Conservation (phyloP, 1,284 basidiomycete genomes). For the Heterobasidion parviporum region DNA sequence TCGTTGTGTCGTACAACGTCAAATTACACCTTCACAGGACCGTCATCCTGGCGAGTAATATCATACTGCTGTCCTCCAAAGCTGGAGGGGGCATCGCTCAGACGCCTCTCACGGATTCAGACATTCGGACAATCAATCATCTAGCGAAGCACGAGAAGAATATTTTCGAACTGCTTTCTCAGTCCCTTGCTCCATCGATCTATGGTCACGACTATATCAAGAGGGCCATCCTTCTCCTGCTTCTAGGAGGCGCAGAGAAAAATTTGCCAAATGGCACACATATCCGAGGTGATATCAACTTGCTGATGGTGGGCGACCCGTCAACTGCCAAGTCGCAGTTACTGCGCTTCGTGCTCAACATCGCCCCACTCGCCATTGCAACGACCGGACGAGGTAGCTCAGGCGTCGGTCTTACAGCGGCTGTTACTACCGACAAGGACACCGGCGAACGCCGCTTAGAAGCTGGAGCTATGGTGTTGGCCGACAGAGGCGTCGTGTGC, state of each 20-base stretch:
- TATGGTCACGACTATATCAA: constrained; percentile 97
- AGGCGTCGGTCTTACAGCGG: constrained; percentile 98
- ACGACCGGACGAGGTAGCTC: constrained; percentile 97
- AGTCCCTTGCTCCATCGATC: constrained; percentile 96
- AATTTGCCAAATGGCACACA: constrained; percentile 97
- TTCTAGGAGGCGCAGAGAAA: constrained; percentile 97
- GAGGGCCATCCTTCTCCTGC: constrained; percentile 83
- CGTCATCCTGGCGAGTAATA: constrained; percentile 90
- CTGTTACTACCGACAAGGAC: constrained; percentile 97
- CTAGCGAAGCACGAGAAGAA: constrained; percentile 72
- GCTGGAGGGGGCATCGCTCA: constrained; percentile 94
- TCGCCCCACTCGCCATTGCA: constrained; percentile 94
- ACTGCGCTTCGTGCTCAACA: constrained; percentile 93
- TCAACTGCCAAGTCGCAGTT: constrained; percentile 97
- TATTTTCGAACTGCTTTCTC: constrained; percentile 85
- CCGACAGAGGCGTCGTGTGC: constrained; percentile 98
- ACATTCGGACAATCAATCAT: constrained; percentile 96
- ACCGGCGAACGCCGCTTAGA: constrained; percentile 94
- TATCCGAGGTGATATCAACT: constrained; percentile 98
- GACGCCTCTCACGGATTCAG: constrained; percentile 86
- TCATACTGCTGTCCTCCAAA: constrained; percentile 95
- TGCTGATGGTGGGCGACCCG: constrained; percentile 99
- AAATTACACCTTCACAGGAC: constrained; percentile 46
- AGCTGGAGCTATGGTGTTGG: constrained; percentile 99
- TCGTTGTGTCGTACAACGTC: too few species aligned